Evolutionary conservation across 2,329 filamentous ascomycete species (phyloP).

Genomic region (Fusarium denticulatum): DNA sequence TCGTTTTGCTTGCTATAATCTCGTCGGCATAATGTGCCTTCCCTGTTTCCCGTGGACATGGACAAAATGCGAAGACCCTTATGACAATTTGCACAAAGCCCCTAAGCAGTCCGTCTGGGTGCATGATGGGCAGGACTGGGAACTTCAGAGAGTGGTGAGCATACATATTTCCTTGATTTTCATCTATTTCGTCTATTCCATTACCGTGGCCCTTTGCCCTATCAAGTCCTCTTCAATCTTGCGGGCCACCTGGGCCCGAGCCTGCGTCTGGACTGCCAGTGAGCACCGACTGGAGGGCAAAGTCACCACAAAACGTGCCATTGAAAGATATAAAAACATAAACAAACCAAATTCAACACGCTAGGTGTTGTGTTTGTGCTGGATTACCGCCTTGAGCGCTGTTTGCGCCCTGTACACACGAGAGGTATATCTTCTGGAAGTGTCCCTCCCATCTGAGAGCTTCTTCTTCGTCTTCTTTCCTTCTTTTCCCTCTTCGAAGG

Average conservation of each 20-base stretch:
- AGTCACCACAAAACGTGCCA: background rate
- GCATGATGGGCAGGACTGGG: constrained; percentile 49
- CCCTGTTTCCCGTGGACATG: constrained; percentile 62
- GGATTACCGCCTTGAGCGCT: background rate
- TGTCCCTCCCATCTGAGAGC: background rate
- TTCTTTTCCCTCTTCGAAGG: background rate
- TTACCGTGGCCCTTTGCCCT: background rate
- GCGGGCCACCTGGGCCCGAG: background rate
- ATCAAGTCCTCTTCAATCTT: background rate
- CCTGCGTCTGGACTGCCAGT: constrained; percentile 4
- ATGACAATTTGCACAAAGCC: constrained; percentile 49
- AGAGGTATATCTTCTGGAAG: background rate
- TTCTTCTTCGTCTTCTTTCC: background rate
- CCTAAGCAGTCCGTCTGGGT: constrained; percentile 57
- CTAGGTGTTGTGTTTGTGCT: background rate
- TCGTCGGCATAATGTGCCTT: constrained; percentile 57
- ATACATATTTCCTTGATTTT: background rate
- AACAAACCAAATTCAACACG: background rate
- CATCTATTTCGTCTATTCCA: background rate
- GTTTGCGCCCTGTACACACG: background rate
- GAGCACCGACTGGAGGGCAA: background rate
- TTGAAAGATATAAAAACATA: background rate
- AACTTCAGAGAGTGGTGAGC: constrained; percentile 54
- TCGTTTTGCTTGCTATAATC: rapidly evolving
- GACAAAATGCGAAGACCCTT: constrained; percentile 57